Base-by-base conservation (phyloP, 2,329 filamentous ascomycete genomes). In the Aspergillus pseudoviridinutans region DNA sequence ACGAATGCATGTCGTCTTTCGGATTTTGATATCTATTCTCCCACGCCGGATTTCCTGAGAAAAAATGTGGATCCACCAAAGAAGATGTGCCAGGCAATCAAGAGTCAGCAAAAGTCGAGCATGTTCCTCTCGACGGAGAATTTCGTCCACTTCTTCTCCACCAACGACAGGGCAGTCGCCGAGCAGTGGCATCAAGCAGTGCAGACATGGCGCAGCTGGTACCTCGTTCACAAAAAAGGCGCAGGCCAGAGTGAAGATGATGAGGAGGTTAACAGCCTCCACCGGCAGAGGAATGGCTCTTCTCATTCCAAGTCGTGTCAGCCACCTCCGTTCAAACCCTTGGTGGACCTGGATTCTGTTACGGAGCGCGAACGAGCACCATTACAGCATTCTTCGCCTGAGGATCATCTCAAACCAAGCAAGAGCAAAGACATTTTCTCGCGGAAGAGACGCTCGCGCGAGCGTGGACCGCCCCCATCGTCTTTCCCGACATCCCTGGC, bases 81-180 rank as follows among this genome's bases (percentile, higher is more conserved):
- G 74, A 89, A 87, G 68, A 82, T 87, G 64, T 96, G 91, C 75
- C 93, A 90, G 67, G 92, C 91, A 0, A 82, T 97, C 65, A 97
- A 96, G 76, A 95, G 90, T 65, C 92, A 96, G 76, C 88, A 96
- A 69, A 96, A 93, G 74, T 88, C 88, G 0, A 86, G 84, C 57
- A 87, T 96, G 67, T 97, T 97, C 68, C 78, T 91, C 54, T 87
- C 88, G 54, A 89, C 87, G 3, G 87, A 90, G 53, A 93, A 93
- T 64, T 97, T 91, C 69, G 89, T 96, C 3, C 93, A 97, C 69
- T 96, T 93, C 75, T 96, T 97, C 76, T 88, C 86, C 58, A 91
- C 89, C 1, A 90, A 91, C 49, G 90, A 97, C 65, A 77, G 82
- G 4, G 71, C 78, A 1, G 74, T 86, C 1, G 90, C 90, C 0